These are phyloP conservation scores for Lasiosphaeris hirsuta DNA, from an alignment of 495 filamentous ascomycete genomes.

Conservation along the genomic window DNA sequence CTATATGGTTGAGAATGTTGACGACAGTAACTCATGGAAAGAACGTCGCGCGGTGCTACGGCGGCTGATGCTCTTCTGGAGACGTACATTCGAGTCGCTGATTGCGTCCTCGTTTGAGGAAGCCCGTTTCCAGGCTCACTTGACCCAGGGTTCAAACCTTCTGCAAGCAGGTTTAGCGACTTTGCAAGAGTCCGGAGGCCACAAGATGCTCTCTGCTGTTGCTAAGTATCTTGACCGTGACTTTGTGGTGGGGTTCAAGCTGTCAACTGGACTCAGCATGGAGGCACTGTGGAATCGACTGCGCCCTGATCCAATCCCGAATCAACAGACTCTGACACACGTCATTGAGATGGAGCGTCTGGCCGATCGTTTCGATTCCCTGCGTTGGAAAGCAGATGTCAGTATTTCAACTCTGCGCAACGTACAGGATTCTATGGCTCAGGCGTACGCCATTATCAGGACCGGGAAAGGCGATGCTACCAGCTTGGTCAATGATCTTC, in stretches of 20 bases:
- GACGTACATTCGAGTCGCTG: constrained; percentile 51
- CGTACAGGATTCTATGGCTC: constrained; percentile 50
- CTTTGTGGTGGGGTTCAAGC: constrained; percentile 51
- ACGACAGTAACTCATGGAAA: constrained; percentile 26
- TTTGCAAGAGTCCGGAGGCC: constrained; percentile 18
- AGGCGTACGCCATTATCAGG: constrained; percentile 48
- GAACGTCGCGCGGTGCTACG: constrained; percentile 36
- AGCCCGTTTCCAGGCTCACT: constrained; percentile 51
- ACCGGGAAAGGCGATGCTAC: constrained; percentile 40
- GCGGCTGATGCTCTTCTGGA: constrained; percentile 54
- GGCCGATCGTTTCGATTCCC: constrained; percentile 68
- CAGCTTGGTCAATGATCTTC: constrained; percentile 49
- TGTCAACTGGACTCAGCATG: constrained; percentile 79
- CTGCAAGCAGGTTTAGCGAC: constrained; percentile 25
- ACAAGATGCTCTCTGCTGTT: constrained; percentile 30
- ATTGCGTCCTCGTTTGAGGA: constrained; percentile 46
- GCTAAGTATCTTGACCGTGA: constrained; percentile 34
- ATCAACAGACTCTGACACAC: constrained; percentile 47
- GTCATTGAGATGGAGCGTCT: constrained; percentile 62
- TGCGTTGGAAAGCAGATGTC: constrained; percentile 51
- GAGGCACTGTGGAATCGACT: constrained; percentile 74
- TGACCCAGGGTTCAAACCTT: constrained; percentile 36
- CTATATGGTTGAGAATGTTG: constrained; percentile 29
- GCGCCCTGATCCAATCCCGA: constrained; percentile 52
- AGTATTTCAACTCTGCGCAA: constrained; percentile 40